These are phyloP conservation scores for Colletotrichum sp. DNA, from an alignment of 2,329 filamentous ascomycete genomes.

Conservation along the genomic window DNA sequence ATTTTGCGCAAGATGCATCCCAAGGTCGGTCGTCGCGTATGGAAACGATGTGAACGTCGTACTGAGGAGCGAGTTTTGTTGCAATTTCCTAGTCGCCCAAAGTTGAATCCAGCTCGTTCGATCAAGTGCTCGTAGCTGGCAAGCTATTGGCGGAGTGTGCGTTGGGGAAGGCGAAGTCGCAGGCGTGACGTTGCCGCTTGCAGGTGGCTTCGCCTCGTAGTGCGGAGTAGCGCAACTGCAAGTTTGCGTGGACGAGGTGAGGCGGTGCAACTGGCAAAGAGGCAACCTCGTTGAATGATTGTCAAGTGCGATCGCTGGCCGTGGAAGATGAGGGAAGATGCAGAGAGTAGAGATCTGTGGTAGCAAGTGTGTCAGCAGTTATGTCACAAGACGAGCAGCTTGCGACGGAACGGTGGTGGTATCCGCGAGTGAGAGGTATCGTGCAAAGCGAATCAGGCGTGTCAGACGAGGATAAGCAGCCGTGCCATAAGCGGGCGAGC, in stretches of 20 bases:
- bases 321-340: neutral
- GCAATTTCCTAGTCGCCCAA: neutral
- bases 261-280: neutral
- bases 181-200: neutral
- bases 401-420: neutral
- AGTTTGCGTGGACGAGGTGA: neutral
- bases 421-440: neutral
- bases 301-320: neutral
- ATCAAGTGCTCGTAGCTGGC: neutral
- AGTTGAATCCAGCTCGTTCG: neutral
- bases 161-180: neutral
- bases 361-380: constrained; percentile 1
- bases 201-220: neutral
- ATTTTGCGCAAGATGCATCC: neutral
- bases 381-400: neutral
- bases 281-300: neutral
- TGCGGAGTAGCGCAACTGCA: neutral
- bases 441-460: neutral
- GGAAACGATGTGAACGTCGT: neutral
- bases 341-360: neutral
- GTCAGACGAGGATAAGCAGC: neutral
- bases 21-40: neutral
- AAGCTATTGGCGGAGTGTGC: neutral
- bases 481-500: neutral
- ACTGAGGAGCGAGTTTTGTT: neutral